phyloP scores from a whole-genome alignment of 2,329 filamentous ascomycete species.

The Clonostachys rhizophaga region DNA sequence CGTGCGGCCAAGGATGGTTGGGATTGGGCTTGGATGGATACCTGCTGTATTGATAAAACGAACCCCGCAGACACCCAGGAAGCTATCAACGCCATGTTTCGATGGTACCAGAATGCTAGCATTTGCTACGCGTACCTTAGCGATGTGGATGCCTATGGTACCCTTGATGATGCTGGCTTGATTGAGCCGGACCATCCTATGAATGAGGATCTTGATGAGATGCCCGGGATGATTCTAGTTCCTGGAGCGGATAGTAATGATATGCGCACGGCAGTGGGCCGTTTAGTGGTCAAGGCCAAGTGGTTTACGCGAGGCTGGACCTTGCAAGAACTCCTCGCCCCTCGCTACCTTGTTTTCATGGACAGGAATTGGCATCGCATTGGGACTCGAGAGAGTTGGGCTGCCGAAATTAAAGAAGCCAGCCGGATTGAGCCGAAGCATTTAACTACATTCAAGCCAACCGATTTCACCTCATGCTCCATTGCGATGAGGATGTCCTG shows the following conservation, averaged over 20 bases:
- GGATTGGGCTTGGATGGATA: conserved; percentile 26
- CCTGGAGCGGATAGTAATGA: conserved; percentile 1
- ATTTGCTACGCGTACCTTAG: conserved; percentile 24
- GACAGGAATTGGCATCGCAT: conserved; percentile 12
- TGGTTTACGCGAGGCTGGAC: conserved; percentile 11
- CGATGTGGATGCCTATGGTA: conserved; percentile 9
- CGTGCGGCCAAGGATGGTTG: neutral
- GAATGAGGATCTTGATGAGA: neutral
- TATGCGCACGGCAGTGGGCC: too few species aligned
- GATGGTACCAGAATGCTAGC: conserved; percentile 22
- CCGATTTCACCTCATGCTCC: neutral
- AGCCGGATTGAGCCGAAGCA: conserved; percentile 15
- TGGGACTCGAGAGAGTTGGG: conserved; percentile 8
- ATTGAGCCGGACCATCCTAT: neutral
- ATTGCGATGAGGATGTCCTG: conserved; percentile 20
- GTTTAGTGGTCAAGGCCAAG: neutral
- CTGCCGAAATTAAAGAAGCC: conserved; percentile 12
- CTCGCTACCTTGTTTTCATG: conserved; percentile 13
- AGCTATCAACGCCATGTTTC: conserved; percentile 16
- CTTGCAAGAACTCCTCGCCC: conserved; percentile 7
- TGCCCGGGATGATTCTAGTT: neutral
- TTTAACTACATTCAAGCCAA: neutral
- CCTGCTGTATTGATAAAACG: conserved; percentile 25
- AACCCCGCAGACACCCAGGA: conserved; percentile 22
- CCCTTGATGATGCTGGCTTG: neutral